These are phyloP conservation scores for Yamadazyma epiphylla DNA, from an alignment of 1,139 yeast genomes.

Conservation along the genomic window DNA sequence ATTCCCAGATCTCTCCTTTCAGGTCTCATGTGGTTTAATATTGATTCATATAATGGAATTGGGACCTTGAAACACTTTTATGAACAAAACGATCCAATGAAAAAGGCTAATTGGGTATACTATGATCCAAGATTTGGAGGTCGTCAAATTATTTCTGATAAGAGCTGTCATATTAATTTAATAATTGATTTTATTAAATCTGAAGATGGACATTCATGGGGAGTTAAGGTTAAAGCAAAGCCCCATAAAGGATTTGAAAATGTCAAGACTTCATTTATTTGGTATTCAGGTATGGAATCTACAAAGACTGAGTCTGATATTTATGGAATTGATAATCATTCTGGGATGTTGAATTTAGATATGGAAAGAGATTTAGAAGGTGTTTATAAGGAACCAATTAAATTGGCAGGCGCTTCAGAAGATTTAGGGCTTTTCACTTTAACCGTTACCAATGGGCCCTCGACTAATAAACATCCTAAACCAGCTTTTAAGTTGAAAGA, in stretches of 20 bases:
- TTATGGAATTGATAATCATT: slow-evolving; percentile 15
- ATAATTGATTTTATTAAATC: slow-evolving; percentile 75
- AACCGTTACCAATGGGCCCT: slow-evolving; percentile 46
- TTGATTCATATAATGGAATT: slow-evolving; percentile 57
- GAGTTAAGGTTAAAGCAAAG: slow-evolving; percentile 57
- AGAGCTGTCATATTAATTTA: slow-evolving; percentile 57
- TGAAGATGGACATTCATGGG: slow-evolving; percentile 75
- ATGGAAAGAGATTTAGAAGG: slow-evolving; percentile 24
- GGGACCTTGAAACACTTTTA: slow-evolving; percentile 70
- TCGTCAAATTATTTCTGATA: slow-evolving; percentile 67
- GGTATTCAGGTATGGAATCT: slow-evolving; percentile 76
- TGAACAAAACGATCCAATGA: slow-evolving; percentile 69
- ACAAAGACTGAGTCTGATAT: slow-evolving; percentile 17
- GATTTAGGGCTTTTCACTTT: slow-evolving; percentile 55
- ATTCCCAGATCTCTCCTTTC: slow-evolving; percentile 71
- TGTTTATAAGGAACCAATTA: slow-evolving; percentile 28
- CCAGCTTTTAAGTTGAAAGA: slow-evolving; percentile 17
- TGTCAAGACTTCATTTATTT: slow-evolving; percentile 60
- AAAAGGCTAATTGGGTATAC: slow-evolving; percentile 77
- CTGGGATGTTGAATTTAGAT: slow-evolving; percentile 33
- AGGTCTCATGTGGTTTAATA: slow-evolving; percentile 89
- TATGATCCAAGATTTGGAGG: slow-evolving; percentile 93
- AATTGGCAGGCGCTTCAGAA: slow-evolving; percentile 50
- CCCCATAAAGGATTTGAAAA: slow-evolving; percentile 51
- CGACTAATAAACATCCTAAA: slow-evolving; percentile 39